Evolutionary conservation across 2,329 filamentous ascomycete species (phyloP).

Genomic region (Chrysosporium keratinophilum): DNA sequence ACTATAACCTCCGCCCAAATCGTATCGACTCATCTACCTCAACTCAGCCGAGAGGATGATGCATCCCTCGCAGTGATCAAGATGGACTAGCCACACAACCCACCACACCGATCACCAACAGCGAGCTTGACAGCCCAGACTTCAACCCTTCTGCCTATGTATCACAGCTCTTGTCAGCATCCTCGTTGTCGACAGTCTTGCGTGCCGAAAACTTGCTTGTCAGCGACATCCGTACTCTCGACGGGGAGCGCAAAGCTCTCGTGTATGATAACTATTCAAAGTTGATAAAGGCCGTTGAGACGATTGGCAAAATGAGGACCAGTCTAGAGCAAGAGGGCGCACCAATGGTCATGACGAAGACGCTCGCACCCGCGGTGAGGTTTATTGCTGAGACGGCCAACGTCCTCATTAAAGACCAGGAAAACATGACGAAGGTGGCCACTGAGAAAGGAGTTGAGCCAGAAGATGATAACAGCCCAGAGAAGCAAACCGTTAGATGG

Average conservation of each 20-base stretch:
- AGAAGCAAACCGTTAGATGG: conserved; percentile 39
- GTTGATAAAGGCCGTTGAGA: conserved; percentile 90
- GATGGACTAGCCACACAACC: conserved; percentile 35
- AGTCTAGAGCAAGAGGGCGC: conserved; percentile 39
- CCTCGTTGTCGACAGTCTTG: conserved; percentile 35
- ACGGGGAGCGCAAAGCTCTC: conserved; percentile 90
- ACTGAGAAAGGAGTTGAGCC: conserved; percentile 21
- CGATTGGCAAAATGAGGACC: conserved; percentile 61
- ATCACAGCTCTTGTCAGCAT: conserved; percentile 32
- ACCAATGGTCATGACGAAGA: conserved; percentile 39
- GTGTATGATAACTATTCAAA: conserved; percentile 99
- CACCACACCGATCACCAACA: conserved; percentile 24
- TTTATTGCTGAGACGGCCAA: conserved; percentile 38
- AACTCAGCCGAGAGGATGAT: conserved; percentile 24
- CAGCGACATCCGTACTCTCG: conserved; percentile 71
- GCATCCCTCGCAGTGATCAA: conserved; percentile 26
- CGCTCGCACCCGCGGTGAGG: conserved; percentile 33
- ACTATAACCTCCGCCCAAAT: conserved; percentile 68
- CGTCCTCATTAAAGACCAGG: conserved; percentile 31
- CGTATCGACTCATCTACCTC: conserved; percentile 26
- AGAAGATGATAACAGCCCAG: conserved; percentile 19
- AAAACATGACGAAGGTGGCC: conserved; percentile 25
- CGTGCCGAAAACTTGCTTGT: conserved; percentile 39
- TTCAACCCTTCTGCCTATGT: conserved; percentile 61
- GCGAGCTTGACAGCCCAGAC: conserved; percentile 60